These are phyloP conservation scores for Lasiodiplodia hormozganensis DNA, from an alignment of 2,329 filamentous ascomycete genomes.

Conservation along the genomic window DNA sequence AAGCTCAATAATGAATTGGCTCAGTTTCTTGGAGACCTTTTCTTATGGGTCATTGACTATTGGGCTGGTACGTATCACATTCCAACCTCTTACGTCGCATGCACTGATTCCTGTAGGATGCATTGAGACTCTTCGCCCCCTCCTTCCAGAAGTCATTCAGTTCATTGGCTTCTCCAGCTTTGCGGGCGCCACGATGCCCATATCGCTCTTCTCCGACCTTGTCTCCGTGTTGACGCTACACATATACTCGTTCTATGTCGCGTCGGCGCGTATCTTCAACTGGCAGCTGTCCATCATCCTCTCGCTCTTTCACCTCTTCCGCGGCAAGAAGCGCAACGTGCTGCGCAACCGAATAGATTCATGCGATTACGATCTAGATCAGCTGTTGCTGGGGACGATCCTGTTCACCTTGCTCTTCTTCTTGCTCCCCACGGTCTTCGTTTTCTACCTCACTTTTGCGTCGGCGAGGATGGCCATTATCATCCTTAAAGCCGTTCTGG, in stretches of 20 bases:
- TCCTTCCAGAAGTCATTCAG: slow-evolving; percentile 85
- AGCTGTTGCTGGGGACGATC: slow-evolving; percentile 94
- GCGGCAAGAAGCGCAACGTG: slow-evolving; percentile 97
- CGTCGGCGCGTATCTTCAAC: slow-evolving; percentile 95
- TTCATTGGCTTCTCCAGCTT: slow-evolving; percentile 95
- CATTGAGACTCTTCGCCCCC: slow-evolving; percentile 77
- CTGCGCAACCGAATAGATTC: slow-evolving; percentile 97
- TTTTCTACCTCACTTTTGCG: slow-evolving; percentile 97
- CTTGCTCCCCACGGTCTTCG: slow-evolving; percentile 88
- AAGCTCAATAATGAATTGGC: slow-evolving; percentile 96
- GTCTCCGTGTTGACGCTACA: slow-evolving; percentile 91
- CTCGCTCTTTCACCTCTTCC: slow-evolving; percentile 97
- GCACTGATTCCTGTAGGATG: slow-evolving; percentile 62
- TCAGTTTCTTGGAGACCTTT: slow-evolving; percentile 91
- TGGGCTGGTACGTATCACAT: slow-evolving; percentile 75
- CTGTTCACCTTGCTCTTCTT: slow-evolving; percentile 96
- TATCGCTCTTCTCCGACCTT: slow-evolving; percentile 92
- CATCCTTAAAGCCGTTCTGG: slow-evolving; percentile 85
- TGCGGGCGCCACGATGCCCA: slow-evolving; percentile 94
- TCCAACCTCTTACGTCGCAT: slow-evolving; percentile 16
- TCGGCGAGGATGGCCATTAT: slow-evolving; percentile 95
- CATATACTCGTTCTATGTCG: slow-evolving; percentile 98
- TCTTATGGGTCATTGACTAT: slow-evolving; percentile 98
- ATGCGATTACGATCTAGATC: slow-evolving; percentile 97
- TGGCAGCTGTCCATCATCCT: slow-evolving; percentile 98